Conservation (phyloP, 108 stramenopile species). For the Mayamaea pseudoterrestris region DNA sequence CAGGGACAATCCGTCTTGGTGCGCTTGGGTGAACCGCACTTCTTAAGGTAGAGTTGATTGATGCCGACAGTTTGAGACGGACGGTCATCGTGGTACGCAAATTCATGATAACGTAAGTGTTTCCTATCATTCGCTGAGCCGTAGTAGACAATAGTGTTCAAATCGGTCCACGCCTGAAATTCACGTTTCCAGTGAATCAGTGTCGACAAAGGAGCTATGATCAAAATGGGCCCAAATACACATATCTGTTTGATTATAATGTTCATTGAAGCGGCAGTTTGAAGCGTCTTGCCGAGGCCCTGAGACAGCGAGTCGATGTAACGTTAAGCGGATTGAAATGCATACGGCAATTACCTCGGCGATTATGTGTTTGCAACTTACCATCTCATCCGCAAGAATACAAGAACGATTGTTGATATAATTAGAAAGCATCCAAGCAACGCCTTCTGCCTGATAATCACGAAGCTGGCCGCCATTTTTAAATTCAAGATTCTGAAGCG, state of each 20-base stretch:
- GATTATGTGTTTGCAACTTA: conserved; percentile 20
- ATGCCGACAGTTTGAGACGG: conserved; percentile 29
- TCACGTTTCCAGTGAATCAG: conserved; percentile 93
- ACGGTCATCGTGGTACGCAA: conserved; percentile 56
- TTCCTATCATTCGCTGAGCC: conserved; percentile 73
- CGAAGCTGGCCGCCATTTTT: conserved; percentile 76
- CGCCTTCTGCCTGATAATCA: conserved; percentile 92
- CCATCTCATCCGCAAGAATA: conserved; percentile 97
- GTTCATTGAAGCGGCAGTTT: conserved; percentile 74
- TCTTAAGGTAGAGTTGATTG: conserved; percentile 54
- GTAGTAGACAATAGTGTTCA: conserved; percentile 94
- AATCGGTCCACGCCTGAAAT: conserved; percentile 80
- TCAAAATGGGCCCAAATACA: conserved; percentile 59
- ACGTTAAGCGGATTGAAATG: too few relatives aligned
- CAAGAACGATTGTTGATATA: conserved; percentile 59
- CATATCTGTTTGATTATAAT: conserved; percentile 35
- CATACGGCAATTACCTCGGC: too few relatives aligned
- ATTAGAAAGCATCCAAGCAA: conserved; percentile 82
- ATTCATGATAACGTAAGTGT: conserved; percentile 67
- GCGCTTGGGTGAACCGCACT: conserved; percentile 24
- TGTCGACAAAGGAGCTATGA: conserved; percentile 90
- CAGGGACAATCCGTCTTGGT: conserved; percentile 35
- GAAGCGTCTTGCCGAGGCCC: too few relatives aligned
- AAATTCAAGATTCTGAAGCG: conserved; percentile 36
- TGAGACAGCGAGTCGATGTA: too few relatives aligned